phyloP scores from a whole-genome alignment of 2,329 filamentous ascomycete genomes.

The Calonectria pauciramosa region DNA sequence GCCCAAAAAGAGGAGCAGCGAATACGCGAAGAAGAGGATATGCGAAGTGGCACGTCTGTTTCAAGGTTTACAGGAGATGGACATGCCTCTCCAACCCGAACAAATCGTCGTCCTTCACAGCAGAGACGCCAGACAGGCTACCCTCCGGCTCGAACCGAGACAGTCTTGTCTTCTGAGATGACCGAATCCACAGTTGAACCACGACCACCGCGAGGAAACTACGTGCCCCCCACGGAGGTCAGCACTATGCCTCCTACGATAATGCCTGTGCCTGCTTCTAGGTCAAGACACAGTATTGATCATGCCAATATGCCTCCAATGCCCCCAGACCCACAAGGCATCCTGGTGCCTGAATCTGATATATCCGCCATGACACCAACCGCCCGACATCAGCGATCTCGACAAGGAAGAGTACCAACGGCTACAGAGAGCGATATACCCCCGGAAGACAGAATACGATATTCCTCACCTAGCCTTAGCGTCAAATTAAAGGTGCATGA shows the following conservation, averaged over 20 bases:
- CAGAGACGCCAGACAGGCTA: conserved; percentile 49
- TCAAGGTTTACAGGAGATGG: conserved; percentile 80
- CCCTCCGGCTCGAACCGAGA: conserved; percentile 35
- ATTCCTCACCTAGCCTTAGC: conserved; percentile 63
- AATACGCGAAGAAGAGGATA: conserved; percentile 63
- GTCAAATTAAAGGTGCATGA: conserved; percentile 73
- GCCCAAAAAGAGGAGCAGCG: conserved; percentile 63
- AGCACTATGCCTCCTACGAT: conserved; percentile 34
- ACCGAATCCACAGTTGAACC: conserved; percentile 54
- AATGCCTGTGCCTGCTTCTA: conserved; percentile 47
- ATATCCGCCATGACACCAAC: conserved; percentile 48
- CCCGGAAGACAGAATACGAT: conserved; percentile 52
- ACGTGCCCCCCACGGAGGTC: conserved; percentile 36
- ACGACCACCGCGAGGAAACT: conserved; percentile 45
- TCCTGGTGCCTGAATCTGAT: conserved; percentile 49
- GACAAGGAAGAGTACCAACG: conserved; percentile 60
- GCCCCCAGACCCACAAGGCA: conserved; percentile 66
- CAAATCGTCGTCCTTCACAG: conserved; percentile 48
- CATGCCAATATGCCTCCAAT: conserved; percentile 67
- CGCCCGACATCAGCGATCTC: conserved; percentile 58
- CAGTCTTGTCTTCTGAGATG: conserved; percentile 49
- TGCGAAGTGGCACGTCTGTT: conserved; percentile 71
- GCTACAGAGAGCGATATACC: conserved; percentile 59
- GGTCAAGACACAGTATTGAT: conserved; percentile 56
- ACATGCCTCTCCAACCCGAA: conserved; percentile 63